Base-by-base conservation (phyloP, 2,329 filamentous ascomycete genomes). In the Huntiella abstrusa region DNA sequence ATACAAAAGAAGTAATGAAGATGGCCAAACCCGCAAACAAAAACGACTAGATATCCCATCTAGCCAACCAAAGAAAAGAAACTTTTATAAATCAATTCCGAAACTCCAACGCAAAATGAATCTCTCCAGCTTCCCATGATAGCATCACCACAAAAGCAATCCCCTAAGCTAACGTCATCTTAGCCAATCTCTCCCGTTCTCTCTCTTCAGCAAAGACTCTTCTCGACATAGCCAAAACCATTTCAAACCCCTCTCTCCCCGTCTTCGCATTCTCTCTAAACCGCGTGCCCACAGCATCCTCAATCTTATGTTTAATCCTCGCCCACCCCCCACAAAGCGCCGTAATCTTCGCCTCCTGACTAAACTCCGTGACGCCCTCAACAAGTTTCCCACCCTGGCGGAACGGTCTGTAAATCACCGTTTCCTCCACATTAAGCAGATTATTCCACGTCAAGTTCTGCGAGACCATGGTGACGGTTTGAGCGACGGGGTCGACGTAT, bases 241-340 rank as follows among this genome's bases (percentile, higher is more conserved):
- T 76, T 67, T 98, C 91, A 59, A 98, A 98, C 1, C 91, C 91
- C 63, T 96, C 87, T 53, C 82, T 78, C 53, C 91, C 91, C 64
- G 84, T 87, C 54, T 71, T 70, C 17, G 91, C 88, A 58, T 98
- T 98, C 63, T 98, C 85, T 54, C 77, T 74, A 67, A 98, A 98
- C 46, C 85, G 70, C 53, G 81, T 82, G 39, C 96, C 81, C 37
- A 86, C 82, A 45, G 83, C 78, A 55, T 96, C 86, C 67, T 98
- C 91, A 55, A 98, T 92, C 60, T 80, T 84, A 64, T 91, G 94
- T 70, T 85, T 91, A 60, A 96, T 86, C 59, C 86, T 85, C 65
- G 95, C 84, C 87, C 91, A 98, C 51, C 91, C 91, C 54, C 91
- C 88, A 61, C 86, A 94, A 7, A 96, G 68, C 1, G 91, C 91